Evolutionary conservation across 306 rosid genomes (phyloP), one percentile per base, ranked within the genome.

Genomic region (Dalbergia cultrata): DNA sequence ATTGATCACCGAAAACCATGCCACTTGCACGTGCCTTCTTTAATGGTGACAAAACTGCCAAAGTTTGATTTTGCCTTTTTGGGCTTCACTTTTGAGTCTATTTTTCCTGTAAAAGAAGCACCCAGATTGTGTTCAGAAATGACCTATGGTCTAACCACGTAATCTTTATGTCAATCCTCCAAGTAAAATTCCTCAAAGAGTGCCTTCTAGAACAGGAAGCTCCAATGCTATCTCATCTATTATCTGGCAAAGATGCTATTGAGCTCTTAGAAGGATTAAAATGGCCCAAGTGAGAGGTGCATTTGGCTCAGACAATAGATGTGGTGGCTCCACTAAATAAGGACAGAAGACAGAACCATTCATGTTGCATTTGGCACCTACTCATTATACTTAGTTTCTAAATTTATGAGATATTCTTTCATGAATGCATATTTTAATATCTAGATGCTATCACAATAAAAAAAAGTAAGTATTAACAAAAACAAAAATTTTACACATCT

Each of bases 21-120:
- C 61, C 82, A 53, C 12, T 57, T 49, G 54, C 86, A 87, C 50
- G 83, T 75, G 85, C 71, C 80, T 75, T 44, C 82, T 63, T 75
- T 74, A 69, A 69, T 74, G 84, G 70, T 74, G 75, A 70, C 60
- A 81, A 72, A 70, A 57, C 66, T 45, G 43, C 53, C 18, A 67
- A 26, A 57, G 68, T 10, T 37, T 37, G 3, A 3, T 37, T 5
- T 37, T 37, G 41, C 41, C 41, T 0, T 53, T 65, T 62, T 45
- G 83, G 76, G 78, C 79, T 73, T 83, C 82, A 78, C 85, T 60
- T 62, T 9, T 22, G 16, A 58, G 39, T 66, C 34, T 37, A 57
- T 13, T 44, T n/a, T 44, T 31, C 61, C 52, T 60, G 10, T 17
- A 5, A 69, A 63, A 76, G 70, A 26, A 70, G 8, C 17, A 47